Conservation (phyloP, 495 filamentous ascomycete species). For the Podospora pseudoanserina region DNA sequence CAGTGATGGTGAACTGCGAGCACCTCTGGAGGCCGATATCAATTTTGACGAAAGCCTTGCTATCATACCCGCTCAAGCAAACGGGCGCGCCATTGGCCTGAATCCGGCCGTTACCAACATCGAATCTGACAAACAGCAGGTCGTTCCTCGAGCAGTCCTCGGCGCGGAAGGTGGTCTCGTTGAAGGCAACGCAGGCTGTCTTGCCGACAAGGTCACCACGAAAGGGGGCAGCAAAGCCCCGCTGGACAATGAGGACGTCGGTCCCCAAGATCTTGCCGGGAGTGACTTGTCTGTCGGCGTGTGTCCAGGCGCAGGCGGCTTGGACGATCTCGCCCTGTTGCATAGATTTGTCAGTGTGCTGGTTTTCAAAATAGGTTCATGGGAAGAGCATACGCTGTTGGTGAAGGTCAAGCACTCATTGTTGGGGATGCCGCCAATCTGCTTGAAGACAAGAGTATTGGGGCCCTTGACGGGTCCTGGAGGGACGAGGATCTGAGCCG, state of each 20-base stretch:
- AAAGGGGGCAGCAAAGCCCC: slow-evolving; percentile 24
- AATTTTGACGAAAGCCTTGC: slow-evolving; percentile 22
- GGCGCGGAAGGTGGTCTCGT: slow-evolving; percentile 27
- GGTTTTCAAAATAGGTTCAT: slow-evolving; percentile 1
- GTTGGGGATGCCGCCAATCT: slow-evolving; percentile 29
- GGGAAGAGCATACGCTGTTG: slow-evolving; percentile 27
- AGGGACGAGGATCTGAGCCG: slow-evolving; percentile 15
- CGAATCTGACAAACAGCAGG: slow-evolving; percentile 26
- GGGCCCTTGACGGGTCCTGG: slow-evolving; percentile 10
- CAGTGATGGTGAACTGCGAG: slow-evolving; percentile 26
- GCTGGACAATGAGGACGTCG: slow-evolving; percentile 28
- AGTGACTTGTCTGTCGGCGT: slow-evolving; percentile 34
- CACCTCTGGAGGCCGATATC: slow-evolving; percentile 23
- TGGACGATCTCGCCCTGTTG: slow-evolving; percentile 33
- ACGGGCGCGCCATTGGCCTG: slow-evolving; percentile 23
- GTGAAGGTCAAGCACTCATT: slow-evolving; percentile 36
- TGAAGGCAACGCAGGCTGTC: slow-evolving; percentile 32
- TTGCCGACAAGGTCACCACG: slow-evolving; percentile 30
- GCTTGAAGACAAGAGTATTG: slow-evolving; percentile 30
- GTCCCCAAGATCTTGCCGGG: slow-evolving; percentile 27
- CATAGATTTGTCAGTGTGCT: background rate
- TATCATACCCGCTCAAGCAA: slow-evolving; percentile 33
- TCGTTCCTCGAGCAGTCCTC: slow-evolving; percentile 25
- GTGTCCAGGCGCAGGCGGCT: slow-evolving; percentile 29
- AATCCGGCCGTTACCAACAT: slow-evolving; percentile 23